These are phyloP conservation scores for Waitea zeae DNA, from an alignment of 1,284 basidiomycete species.

Conservation along the genomic window DNA sequence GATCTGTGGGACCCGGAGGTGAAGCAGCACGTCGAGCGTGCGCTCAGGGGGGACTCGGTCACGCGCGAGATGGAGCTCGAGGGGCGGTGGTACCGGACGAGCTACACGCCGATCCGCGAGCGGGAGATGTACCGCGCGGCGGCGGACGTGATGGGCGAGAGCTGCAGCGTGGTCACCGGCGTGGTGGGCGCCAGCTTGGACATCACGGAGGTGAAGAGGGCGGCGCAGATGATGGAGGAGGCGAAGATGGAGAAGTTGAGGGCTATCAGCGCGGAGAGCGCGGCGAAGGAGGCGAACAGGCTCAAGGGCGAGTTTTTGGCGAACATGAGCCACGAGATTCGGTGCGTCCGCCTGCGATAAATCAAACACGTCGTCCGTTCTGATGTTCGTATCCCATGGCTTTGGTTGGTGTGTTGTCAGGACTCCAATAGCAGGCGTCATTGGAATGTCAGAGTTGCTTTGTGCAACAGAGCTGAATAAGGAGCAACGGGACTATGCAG, in stretches of 20 bases:
- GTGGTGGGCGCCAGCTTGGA: neutral
- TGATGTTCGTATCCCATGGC: constrained; percentile 25
- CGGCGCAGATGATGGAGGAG: neutral
- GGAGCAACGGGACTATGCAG: constrained; percentile 39
- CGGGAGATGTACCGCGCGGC: neutral
- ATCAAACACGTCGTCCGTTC: constrained; percentile 15
- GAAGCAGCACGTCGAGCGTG: neutral
- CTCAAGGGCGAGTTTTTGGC: constrained; percentile 62
- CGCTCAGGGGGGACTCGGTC: neutral
- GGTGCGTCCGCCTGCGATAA: constrained; percentile 53
- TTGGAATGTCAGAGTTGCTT: constrained; percentile 27
- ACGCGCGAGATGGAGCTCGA: neutral
- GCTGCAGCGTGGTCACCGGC: no score
- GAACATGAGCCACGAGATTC: constrained; percentile 51
- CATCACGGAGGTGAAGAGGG: neutral
- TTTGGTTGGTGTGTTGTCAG: no score
- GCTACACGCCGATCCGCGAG: neutral
- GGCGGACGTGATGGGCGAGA: neutral
- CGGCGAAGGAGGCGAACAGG: constrained; percentile 14
- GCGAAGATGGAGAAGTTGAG: neutral
- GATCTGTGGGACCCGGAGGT: neutral
- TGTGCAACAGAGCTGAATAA: constrained; percentile 47
- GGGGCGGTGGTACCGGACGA: neutral
- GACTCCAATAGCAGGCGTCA: neutral
- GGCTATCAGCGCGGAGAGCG: neutral